Base-by-base conservation (phyloP, 2,329 filamentous ascomycete species). In the Gliomastix tumulicola region DNA sequence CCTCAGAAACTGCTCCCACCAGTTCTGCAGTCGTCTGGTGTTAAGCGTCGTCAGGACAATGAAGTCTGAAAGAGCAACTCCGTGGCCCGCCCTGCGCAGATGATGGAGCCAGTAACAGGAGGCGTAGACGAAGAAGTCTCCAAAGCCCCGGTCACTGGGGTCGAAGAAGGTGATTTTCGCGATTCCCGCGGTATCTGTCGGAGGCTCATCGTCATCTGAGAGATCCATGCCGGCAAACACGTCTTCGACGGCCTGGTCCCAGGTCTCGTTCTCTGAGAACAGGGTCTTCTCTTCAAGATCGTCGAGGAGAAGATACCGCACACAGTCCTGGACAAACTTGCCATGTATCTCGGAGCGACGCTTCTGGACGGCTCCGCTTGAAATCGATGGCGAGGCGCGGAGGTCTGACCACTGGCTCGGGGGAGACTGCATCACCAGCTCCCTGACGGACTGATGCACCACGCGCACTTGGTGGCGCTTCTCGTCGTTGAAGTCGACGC, bases 21-120 rank as follows among this genome's bases (percentile, higher is more conserved):
- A 58, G 40, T 58, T 60, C 20, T 44, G 25, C 30, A 59, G 38
- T 22, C 51, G 46, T 17, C 30, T 52, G 6, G 55, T n/a, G n/a
- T n/a, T n/a, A n/a, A n/a, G n/a, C n/a, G n/a, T n/a, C n/a, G n/a
- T n/a, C n/a, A n/a, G n/a, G n/a, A n/a, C n/a, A n/a, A 57, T 17
- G 44, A 45, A 7, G 49, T 44, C 37, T 35, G 35, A 32, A 48
- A 51, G 10, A 54, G 19, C 6, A 33, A 30, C 37, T 51, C 48
- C 33, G 52, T 41, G 30, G 41, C 41, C 2, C 21, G 21, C 37
- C 15, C 42, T 41, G 15, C 47, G 40, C 21, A 54, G 51, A 44
- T 61, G 55, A 2, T 57, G 42, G 4, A 50, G 20, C 55, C 57
- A 62, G 31, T 60, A 37, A 41, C 57, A 59, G 28, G 57, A 56